phyloP scores from a whole-genome alignment of 306 rosid species.

The Notholithocarpus densiflorus region DNA sequence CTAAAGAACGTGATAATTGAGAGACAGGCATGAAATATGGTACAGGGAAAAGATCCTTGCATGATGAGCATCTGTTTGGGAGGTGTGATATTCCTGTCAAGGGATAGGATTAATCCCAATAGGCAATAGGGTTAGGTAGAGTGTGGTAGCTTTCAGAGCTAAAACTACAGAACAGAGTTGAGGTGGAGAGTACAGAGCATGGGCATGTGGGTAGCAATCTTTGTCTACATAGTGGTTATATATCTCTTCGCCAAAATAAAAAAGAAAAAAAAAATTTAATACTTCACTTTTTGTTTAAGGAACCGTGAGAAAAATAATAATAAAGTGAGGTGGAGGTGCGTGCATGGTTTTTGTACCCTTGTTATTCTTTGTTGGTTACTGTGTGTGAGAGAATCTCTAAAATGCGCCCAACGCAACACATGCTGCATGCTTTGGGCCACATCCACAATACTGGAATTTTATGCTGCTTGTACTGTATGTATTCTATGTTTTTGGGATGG shows the following conservation, averaged over 20 bases:
- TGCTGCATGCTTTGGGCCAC: constrained; percentile 1
- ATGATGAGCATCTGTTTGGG: neutral
- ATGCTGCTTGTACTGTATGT: neutral
- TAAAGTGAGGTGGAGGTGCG: constrained; percentile 19
- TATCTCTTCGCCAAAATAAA: too few relatives aligned
- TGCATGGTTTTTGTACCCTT: neutral
- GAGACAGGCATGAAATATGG: neutral
- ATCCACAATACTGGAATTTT: neutral
- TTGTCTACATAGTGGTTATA: too few relatives aligned
- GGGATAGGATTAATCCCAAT: neutral
- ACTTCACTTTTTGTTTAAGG: neutral
- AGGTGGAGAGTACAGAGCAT: neutral
- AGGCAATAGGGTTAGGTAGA: neutral
- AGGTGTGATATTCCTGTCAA: neutral
- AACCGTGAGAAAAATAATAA: constrained; percentile 12
- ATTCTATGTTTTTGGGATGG: neutral
- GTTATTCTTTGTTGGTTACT: constrained; percentile 26
- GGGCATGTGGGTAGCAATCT: neutral
- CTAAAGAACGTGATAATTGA: neutral
- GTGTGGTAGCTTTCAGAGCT: neutral
- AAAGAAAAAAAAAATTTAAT: neutral
- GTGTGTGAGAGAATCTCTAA: constrained; percentile 31
- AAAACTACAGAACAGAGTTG: neutral
- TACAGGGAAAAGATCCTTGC: neutral
- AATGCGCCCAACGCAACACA: constrained; percentile 9